Conservation (phyloP, 257 asterid species). For the Datura wrightii region DNA sequence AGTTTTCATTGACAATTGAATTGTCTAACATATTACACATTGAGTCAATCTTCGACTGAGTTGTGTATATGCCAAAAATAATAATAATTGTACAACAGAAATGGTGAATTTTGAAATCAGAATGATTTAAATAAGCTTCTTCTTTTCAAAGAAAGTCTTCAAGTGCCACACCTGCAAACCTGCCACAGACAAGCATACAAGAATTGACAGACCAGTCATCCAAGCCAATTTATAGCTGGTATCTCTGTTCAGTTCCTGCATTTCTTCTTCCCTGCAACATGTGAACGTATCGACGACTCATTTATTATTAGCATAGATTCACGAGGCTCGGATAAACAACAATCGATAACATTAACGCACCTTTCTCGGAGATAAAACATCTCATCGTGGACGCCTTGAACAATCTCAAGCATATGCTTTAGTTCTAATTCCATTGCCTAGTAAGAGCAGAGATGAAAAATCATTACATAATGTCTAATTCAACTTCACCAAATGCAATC, state of each 20-base stretch:
- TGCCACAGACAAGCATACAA: slow-evolving; percentile 63
- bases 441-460: slow-evolving; percentile 20
- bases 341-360: slow-evolving; percentile 34
- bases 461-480: slow-evolving; percentile 8
- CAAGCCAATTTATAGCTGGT: slow-evolving; percentile 78
- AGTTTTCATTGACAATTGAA: slow-evolving; percentile 11
- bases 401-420: slow-evolving; percentile 69
- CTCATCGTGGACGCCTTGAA: slow-evolving; percentile 76
- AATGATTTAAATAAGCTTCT: slow-evolving; percentile 68
- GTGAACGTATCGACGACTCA: background rate
- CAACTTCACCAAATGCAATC: background rate
- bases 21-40: background rate
- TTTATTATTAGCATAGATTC: background rate
- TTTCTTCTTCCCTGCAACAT: slow-evolving; percentile 69
- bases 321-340: background rate
- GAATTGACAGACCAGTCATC: slow-evolving; percentile 62
- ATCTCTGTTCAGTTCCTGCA: slow-evolving; percentile 71
- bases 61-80: background rate
- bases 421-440: slow-evolving; percentile 77
- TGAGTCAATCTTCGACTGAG: background rate
- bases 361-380: slow-evolving; percentile 80
- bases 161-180: slow-evolving; percentile 79
- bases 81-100: slow-evolving; percentile 30
- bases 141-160: slow-evolving; percentile 83
- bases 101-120: background rate